Conservation (phyloP, 2,329 filamentous ascomycete species). For the Hypoxylon sp. region DNA sequence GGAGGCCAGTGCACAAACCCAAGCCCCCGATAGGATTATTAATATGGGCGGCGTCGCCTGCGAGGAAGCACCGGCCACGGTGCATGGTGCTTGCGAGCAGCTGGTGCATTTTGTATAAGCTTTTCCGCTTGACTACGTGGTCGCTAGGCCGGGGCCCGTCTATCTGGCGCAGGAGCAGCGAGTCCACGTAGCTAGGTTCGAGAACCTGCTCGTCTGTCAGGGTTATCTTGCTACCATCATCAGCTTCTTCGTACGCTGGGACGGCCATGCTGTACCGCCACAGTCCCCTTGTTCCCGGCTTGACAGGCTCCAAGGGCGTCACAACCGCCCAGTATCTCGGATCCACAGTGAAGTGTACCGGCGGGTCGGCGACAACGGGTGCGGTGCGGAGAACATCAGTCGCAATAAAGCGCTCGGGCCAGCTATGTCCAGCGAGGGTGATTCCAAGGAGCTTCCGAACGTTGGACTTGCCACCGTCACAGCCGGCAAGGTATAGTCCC, state of each 20-base stretch:
- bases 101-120: constrained; percentile 32
- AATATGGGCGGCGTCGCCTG: constrained; percentile 26
- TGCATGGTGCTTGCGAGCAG: constrained; percentile 29
- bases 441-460: constrained; percentile 28
- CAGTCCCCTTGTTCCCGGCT: constrained; percentile 12
- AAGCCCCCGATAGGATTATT: constrained; percentile 28
- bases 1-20: constrained; percentile 27
- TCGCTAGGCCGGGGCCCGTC: constrained; percentile 24
- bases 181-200: constrained; percentile 23
- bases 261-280: constrained; percentile 30
- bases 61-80: constrained; percentile 29
- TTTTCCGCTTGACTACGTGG: constrained; percentile 23
- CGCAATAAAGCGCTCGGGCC: constrained; percentile 28
- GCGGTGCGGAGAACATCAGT: constrained; percentile 23
- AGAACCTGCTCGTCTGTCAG: constrained; percentile 24
- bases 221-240: constrained; percentile 1
- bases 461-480: constrained; percentile 24
- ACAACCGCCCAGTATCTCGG: constrained; percentile 22
- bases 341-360: constrained; percentile 29
- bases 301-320: constrained; percentile 26
- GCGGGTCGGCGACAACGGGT: constrained; percentile 15
- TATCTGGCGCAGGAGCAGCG: constrained; percentile 24
- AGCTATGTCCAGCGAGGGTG: constrained; percentile 23
- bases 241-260: constrained; percentile 18
- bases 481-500: constrained; percentile 23